A percentile compares a stretch with the other conserved stretches of the same genome.
Conservation (phyloP, 2,329 filamentous ascomycete genomes). For the Knoxdaviesia capensis region DNA sequence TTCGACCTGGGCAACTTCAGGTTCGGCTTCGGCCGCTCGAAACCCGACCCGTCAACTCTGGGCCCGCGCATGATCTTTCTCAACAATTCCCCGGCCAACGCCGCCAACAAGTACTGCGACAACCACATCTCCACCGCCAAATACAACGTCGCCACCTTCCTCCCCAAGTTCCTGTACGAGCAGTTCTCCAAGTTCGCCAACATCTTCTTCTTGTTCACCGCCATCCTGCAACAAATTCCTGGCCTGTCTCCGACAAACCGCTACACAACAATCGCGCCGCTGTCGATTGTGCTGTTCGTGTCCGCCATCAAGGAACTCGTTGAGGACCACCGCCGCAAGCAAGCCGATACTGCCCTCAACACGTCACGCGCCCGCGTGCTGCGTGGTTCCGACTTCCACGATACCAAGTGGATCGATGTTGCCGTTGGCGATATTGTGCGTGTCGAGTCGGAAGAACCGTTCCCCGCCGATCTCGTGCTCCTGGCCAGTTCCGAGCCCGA, state of each 20-base stretch:
- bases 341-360: conserved; percentile 73
- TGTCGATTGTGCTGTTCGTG: conserved; percentile 76
- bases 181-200: conserved; percentile 99
- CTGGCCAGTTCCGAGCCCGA: conserved; percentile 92
- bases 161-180: conserved; percentile 93
- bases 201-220: conserved; percentile 97
- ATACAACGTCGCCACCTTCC: conserved; percentile 82
- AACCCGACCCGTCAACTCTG: conserved; percentile 74
- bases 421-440: conserved; percentile 81
- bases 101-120: conserved; percentile 74
- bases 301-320: conserved; percentile 88
- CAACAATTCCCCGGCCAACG: conserved; percentile 89
- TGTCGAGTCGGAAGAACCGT: conserved; percentile 86
- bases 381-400: conserved; percentile 63
- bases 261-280: conserved; percentile 92
- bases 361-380: conserved; percentile 69
- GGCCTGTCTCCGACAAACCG: conserved; percentile 84
- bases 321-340: conserved; percentile 79
- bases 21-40: conserved; percentile 72
- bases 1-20: conserved; percentile 65
- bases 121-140: conserved; percentile 97
- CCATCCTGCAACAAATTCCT: conserved; percentile 84
- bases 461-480: conserved; percentile 82
- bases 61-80: conserved; percentile 85
- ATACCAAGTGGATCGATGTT: conserved; percentile 87